Evolutionary conservation across 1,139 yeast species (phyloP).

Genomic region (Ashbya aceris): DNA sequence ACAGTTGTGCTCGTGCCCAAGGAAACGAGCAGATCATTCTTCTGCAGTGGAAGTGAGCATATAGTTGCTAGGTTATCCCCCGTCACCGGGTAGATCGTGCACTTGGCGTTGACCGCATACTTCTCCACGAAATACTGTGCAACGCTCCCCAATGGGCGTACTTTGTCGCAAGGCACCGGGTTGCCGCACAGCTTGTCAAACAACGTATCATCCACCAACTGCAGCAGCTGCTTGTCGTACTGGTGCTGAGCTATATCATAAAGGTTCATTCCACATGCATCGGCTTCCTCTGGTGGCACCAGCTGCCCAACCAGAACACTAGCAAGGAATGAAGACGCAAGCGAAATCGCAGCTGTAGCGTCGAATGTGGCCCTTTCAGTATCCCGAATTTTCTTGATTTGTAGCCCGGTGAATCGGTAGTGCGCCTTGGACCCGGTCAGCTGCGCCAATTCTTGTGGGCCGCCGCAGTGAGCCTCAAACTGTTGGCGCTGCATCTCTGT

Average conservation of each 20-base stretch:
- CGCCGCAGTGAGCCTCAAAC: slow-evolving; percentile 41
- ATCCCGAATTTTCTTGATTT: slow-evolving; percentile 64
- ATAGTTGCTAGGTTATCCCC: slow-evolving; percentile 91
- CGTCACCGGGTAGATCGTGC: slow-evolving; percentile 62
- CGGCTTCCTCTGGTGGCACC: slow-evolving; percentile 66
- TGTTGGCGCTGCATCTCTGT: slow-evolving; percentile 58
- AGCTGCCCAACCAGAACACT: slow-evolving; percentile 58
- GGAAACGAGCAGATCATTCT: slow-evolving; percentile 71
- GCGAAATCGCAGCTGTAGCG: slow-evolving; percentile 52
- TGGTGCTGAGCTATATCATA: slow-evolving; percentile 50
- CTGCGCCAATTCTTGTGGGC: slow-evolving; percentile 53
- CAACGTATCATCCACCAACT: slow-evolving; percentile 25
- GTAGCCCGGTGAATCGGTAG: slow-evolving; percentile 84
- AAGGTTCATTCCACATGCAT: slow-evolving; percentile 87
- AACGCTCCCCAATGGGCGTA: slow-evolving; percentile 38
- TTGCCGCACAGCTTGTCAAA: slow-evolving; percentile 20
- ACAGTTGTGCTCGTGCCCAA: slow-evolving; percentile 90
- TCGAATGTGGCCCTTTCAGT: slow-evolving; percentile 45
- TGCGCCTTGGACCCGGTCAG: slow-evolving; percentile 84
- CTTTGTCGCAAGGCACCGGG: slow-evolving; percentile 22
- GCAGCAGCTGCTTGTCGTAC: slow-evolving; percentile 18
- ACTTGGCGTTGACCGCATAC: slow-evolving; percentile 50
- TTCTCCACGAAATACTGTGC: slow-evolving; percentile 51
- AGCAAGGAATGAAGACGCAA: slow-evolving; percentile 74
- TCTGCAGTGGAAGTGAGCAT: slow-evolving; percentile 65